phyloP scores from a whole-genome alignment of 495 filamentous ascomycete species.

The Choiromyces venosus region DNA sequence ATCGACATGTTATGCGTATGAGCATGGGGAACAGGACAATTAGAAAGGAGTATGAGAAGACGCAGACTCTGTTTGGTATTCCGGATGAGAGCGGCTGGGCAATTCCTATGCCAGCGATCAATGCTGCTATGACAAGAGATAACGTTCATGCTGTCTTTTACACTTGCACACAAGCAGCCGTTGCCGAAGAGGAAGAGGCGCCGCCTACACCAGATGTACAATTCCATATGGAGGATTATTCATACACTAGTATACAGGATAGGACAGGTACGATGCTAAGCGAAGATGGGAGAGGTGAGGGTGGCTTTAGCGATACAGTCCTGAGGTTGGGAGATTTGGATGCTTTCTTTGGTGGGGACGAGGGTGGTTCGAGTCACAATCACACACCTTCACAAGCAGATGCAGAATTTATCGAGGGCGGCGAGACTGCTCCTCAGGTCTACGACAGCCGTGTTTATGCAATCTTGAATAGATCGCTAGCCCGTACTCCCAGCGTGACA shows the following conservation, averaged over 20 bases:
- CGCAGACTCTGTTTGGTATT: slow-evolving; percentile 91
- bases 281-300: slow-evolving; percentile 68
- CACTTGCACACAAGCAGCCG: slow-evolving; percentile 63
- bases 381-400: slow-evolving; percentile 46
- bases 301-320: slow-evolving; percentile 63
- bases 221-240: slow-evolving; percentile 85
- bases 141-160: slow-evolving; percentile 98
- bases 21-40: slow-evolving; percentile 74
- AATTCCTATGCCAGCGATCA: slow-evolving; percentile 83
- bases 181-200: slow-evolving; percentile 56
- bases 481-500: slow-evolving; percentile 61
- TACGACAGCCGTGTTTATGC: slow-evolving; percentile 93
- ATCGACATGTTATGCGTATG: slow-evolving; percentile 91
- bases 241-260: slow-evolving; percentile 66
- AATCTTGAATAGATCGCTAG: slow-evolving; percentile 67
- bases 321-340: slow-evolving; percentile 88
- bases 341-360: slow-evolving; percentile 76
- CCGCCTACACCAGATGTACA: slow-evolving; percentile 77
- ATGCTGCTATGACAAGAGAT: slow-evolving; percentile 72
- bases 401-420: slow-evolving; percentile 54
- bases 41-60: slow-evolving; percentile 89
- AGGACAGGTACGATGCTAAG: slow-evolving; percentile 88
- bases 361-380: slow-evolving; percentile 52
- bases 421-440: slow-evolving; percentile 73
- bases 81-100: slow-evolving; percentile 95